Conservation (phyloP, 768 basidiomycete species). For the Mycena rebaudengoi region DNA sequence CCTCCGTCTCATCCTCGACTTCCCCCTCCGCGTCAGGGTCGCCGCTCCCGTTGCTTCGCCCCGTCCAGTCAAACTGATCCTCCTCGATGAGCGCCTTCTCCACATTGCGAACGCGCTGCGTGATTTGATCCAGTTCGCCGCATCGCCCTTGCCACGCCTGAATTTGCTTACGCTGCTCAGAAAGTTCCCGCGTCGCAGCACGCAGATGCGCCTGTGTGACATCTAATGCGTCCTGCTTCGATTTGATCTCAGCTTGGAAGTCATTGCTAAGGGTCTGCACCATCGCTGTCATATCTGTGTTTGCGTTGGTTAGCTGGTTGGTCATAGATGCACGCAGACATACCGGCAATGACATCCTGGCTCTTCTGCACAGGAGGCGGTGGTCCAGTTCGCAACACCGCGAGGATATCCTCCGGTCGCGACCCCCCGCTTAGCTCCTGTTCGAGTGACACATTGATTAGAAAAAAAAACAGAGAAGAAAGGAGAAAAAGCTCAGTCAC, state of each 20-base stretch:
- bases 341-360: slow-evolving; percentile 85
- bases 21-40: slow-evolving; percentile 56
- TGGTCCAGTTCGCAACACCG: slow-evolving; percentile 76
- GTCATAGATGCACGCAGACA: slow-evolving; percentile 8
- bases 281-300: slow-evolving; percentile 85
- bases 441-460: background rate
- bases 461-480: background rate
- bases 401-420: slow-evolving; percentile 82
- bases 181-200: slow-evolving; percentile 88
- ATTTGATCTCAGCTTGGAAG: slow-evolving; percentile 84
- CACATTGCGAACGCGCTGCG: slow-evolving; percentile 85
- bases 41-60: slow-evolving; percentile 53
- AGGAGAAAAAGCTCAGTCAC: no score
- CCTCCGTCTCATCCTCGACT: slow-evolving; percentile 51
- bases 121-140: slow-evolving; percentile 81
- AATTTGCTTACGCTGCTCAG: slow-evolving; percentile 89
- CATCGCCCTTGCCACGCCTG: slow-evolving; percentile 77
- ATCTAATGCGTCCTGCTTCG: slow-evolving; percentile 89
- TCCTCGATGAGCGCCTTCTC: slow-evolving; percentile 82
- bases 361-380: slow-evolving; percentile 86
- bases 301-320: slow-evolving; percentile 14
- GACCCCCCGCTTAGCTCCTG: slow-evolving; percentile 77
- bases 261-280: slow-evolving; percentile 81
- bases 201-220: slow-evolving; percentile 88
- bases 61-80: slow-evolving; percentile 90